phyloP scores from a whole-genome alignment of 495 filamentous ascomycete species.

The Neurospora sp. region DNA sequence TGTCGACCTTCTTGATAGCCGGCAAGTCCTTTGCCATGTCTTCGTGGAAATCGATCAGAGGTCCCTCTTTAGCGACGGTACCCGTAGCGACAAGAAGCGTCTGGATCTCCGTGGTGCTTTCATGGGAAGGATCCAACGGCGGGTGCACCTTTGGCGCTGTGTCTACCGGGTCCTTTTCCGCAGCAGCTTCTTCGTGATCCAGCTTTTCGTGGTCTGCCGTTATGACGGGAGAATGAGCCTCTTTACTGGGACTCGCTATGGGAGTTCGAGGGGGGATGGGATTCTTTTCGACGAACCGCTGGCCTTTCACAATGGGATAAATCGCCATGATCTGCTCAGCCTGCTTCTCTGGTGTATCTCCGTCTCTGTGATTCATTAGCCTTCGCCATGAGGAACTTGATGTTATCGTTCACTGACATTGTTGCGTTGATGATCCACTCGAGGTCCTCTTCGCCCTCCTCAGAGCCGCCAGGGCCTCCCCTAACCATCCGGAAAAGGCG shows the following conservation, averaged over 20 bases:
- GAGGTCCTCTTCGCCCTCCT: slow-evolving; percentile 76
- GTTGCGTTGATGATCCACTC: slow-evolving; percentile 92
- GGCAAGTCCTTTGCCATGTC: slow-evolving; percentile 39
- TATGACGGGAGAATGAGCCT: slow-evolving; percentile 12
- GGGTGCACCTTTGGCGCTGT: neutral
- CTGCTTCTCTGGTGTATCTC: slow-evolving; percentile 59
- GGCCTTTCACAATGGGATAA: slow-evolving; percentile 74
- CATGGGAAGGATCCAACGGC: slow-evolving; percentile 14
- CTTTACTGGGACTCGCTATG: slow-evolving; percentile 9
- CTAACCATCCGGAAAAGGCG: slow-evolving; percentile 68
- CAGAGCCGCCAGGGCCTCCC: slow-evolving; percentile 59
- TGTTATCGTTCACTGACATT: slow-evolving; percentile 48
- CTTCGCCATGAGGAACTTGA: neutral
- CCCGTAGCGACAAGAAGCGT: slow-evolving; percentile 32
- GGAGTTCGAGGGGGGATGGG: slow-evolving; percentile 27
- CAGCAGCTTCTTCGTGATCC: neutral
- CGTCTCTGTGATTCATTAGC: slow-evolving; percentile 40
- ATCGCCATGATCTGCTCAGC: slow-evolving; percentile 78
- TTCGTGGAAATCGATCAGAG: slow-evolving; percentile 40
- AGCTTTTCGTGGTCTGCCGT: neutral
- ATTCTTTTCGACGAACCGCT: slow-evolving; percentile 36
- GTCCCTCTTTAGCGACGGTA: slow-evolving; percentile 17
- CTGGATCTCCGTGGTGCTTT: slow-evolving; percentile 30
- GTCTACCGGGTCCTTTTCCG: neutral
- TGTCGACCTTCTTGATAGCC: slow-evolving; percentile 11